Evolutionary conservation across 2,329 filamentous ascomycete species (phyloP).

Genomic region (Calonectria montana): DNA sequence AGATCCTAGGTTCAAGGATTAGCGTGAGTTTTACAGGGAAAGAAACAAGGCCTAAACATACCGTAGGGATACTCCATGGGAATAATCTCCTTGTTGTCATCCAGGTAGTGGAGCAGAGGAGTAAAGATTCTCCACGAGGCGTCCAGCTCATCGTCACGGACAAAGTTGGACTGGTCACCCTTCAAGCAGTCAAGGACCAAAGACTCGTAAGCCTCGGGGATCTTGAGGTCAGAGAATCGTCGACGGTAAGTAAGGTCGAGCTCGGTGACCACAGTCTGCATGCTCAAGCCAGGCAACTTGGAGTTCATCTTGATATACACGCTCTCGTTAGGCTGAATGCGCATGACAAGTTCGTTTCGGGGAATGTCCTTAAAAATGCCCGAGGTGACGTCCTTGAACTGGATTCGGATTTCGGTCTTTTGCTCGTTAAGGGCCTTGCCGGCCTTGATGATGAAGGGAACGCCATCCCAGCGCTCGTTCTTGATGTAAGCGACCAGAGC

Average conservation of each 20-base stretch:
- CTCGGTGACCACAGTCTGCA: conserved; percentile 99
- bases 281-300: conserved; percentile 96
- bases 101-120: conserved; percentile 95
- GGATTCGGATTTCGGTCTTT: conserved; percentile 98
- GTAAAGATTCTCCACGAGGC: conserved; percentile 99
- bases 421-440: conserved; percentile 99
- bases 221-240: conserved; percentile 99
- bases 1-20: conserved; percentile 73
- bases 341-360: conserved; percentile 98
- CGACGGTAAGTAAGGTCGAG: conserved; percentile 97
- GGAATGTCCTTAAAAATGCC: conserved; percentile 99
- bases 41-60: conserved; percentile 52
- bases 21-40: not conserved
- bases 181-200: conserved; percentile 97
- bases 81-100: conserved; percentile 99
- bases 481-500: conserved; percentile 98
- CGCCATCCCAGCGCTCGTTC: conserved; percentile 99
- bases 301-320: conserved; percentile 99
- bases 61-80: conserved; percentile 99
- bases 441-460: conserved; percentile 99
- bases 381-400: conserved; percentile 99
- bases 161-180: conserved; percentile 99
- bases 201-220: conserved; percentile 98
- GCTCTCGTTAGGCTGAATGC: conserved; percentile 98
- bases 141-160: conserved; percentile 95